A percentile compares a stretch with the other conserved stretches of the same genome.
These are phyloP conservation scores for Berberis vulgaris DNA, from an alignment of 164 flowering plant genomes.

Conservation along the genomic window DNA sequence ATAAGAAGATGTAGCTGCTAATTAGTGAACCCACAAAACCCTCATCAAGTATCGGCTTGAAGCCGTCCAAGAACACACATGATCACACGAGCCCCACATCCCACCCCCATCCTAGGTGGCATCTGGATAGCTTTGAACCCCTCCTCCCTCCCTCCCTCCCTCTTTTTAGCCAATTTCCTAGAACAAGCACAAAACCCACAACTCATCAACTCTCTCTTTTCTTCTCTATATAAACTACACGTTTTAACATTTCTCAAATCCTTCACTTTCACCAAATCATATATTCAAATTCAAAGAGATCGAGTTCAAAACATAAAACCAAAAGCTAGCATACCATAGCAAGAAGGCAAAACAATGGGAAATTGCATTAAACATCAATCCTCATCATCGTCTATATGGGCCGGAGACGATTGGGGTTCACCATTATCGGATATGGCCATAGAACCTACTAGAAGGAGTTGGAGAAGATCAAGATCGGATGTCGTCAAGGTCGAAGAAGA, in stretches of 20 bases:
- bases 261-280: not conserved
- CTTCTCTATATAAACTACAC: not conserved
- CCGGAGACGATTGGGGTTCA: conserved; percentile 10
- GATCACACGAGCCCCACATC: not conserved
- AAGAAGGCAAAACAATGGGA: conserved; percentile 6
- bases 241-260: conserved; percentile 3
- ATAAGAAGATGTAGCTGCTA: no score
- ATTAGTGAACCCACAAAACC: no score
- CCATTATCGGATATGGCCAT: not conserved
- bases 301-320: not conserved
- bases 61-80: not conserved
- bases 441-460: no score
- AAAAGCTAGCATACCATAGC: not conserved
- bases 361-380: conserved; percentile 10
- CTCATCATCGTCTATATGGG: conserved; percentile 1
- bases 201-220: not conserved
- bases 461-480: no score
- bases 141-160: not conserved
- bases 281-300: no score
- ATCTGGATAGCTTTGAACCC: not conserved
- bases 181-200: not conserved
- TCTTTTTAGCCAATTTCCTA: not conserved
- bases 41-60: not conserved
- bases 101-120: conserved; percentile 6
- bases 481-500: not conserved